These are phyloP conservation scores for Aurantiochytrium sp. DNA, from an alignment of 108 stramenopile genomes.

Conservation along the genomic window DNA sequence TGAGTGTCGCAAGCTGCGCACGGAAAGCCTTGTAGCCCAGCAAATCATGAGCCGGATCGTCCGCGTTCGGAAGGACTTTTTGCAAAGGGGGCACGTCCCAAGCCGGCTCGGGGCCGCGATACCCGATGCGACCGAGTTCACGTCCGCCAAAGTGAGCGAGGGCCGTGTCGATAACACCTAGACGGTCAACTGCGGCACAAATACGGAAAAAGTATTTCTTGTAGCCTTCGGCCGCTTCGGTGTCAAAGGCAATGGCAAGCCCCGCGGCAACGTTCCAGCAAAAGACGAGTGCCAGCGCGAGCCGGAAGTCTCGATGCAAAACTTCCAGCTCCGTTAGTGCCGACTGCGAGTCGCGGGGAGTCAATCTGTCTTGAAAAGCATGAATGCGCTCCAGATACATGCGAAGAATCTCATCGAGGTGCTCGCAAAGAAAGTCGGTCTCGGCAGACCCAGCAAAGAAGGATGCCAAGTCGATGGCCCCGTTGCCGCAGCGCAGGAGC, in stretches of 20 bases:
- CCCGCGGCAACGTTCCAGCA: background rate
- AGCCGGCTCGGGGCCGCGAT: background rate
- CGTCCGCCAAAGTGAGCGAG: background rate
- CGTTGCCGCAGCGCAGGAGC: background rate
- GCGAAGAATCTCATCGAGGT: background rate
- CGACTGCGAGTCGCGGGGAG: background rate
- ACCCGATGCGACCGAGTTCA: background rate
- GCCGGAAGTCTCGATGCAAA: background rate
- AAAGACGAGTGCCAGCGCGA: background rate
- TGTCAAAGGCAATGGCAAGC: background rate
- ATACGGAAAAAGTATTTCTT: background rate
- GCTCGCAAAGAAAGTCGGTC: background rate
- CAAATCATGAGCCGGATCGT: background rate
- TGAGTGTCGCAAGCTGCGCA: background rate
- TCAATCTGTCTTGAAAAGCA: background rate
- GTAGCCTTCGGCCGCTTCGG: background rate
- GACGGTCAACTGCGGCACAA: background rate
- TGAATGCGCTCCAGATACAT: background rate
- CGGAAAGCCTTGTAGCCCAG: background rate
- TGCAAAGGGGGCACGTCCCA: background rate
- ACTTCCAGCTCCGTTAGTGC: background rate
- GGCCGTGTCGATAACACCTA: background rate
- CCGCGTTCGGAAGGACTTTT: background rate
- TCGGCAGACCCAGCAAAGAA: background rate
- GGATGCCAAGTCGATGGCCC: background rate